Base-by-base conservation (phyloP, 2,329 filamentous ascomycete species). In the Tothia fuscella region DNA sequence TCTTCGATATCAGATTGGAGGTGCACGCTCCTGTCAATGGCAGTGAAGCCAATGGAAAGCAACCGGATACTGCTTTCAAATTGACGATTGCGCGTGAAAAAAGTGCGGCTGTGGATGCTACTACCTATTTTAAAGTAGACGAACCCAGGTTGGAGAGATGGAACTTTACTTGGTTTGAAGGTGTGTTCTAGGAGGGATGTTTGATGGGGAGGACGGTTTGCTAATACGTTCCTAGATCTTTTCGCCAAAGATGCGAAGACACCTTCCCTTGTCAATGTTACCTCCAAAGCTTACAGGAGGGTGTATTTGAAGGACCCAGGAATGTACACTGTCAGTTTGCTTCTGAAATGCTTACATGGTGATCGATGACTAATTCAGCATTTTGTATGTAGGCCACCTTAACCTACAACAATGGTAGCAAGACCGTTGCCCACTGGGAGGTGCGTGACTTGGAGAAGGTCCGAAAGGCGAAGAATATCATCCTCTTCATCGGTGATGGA, bases 151-250 rank as follows among this genome's bases (percentile, higher is more conserved):
- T 91, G 13, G 85, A 93, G 68, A 78, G 69, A 48, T 93, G 85
- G 85, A 73, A 78, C 49, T 91, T 91, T 56, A 71, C 70, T n/a
- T 91, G 82, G 81, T 89, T 74, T 54, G 85, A 89, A 65, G 81
- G 66, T 70, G 53, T 44, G 60, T 47, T 25, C 6, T n/a, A n/a
- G n/a, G n/a, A n/a, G n/a, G n/a, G 37, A 28, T 13, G 12, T 14
- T 25, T 10, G n/a, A n/a, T n/a, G n/a, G n/a, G n/a, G n/a, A n/a
- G n/a, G n/a, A n/a, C n/a, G n/a, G n/a, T n/a, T n/a, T n/a, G n/a
- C n/a, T n/a, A n/a, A n/a, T n/a, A n/a, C n/a, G n/a, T n/a, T n/a
- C 13, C 3, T 22, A 70, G 73, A 93, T 53, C 72, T 86, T 20
- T 93, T 85, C 56, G 84, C 84, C 21, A 65, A 78, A 54, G 83